These are phyloP conservation scores for Eleusine indica DNA, from an alignment of 176 grass and related monocot genomes.

Conservation along the genomic window DNA sequence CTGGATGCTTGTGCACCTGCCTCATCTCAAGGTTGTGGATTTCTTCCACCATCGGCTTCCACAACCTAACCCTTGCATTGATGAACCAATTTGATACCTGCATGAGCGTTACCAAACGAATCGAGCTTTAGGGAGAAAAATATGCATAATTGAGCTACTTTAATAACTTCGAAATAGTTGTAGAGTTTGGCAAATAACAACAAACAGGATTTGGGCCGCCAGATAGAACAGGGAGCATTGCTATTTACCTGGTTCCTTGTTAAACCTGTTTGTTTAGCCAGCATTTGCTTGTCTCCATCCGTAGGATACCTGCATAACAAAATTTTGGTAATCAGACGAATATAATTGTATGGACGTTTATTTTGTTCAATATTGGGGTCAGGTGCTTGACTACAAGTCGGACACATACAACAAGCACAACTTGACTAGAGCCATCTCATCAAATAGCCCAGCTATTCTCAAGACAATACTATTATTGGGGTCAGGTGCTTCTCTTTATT, in stretches of 20 bases:
- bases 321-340: neutral
- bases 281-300: slow-evolving; percentile 89
- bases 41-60: slow-evolving; percentile 99
- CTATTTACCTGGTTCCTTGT: slow-evolving; percentile 67
- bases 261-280: slow-evolving; percentile 84
- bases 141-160: neutral
- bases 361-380: too few relatives aligned
- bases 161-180: neutral
- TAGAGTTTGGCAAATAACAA: neutral
- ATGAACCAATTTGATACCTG: slow-evolving; percentile 99
- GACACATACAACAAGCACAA: neutral
- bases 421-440: neutral
- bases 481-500: neutral
- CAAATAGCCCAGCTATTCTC: neutral
- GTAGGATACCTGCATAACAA: slow-evolving; percentile 69
- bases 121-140: neutral
- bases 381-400: neutral
- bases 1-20: slow-evolving; percentile 57
- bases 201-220: neutral
- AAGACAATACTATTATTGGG: neutral
- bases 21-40: slow-evolving; percentile 91
- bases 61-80: slow-evolving; percentile 92
- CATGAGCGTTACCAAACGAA: neutral
- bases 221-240: neutral
- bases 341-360: neutral